These are phyloP conservation scores for Datisca glomerata DNA, from an alignment of 306 rosid species.

Conservation along the genomic window DNA sequence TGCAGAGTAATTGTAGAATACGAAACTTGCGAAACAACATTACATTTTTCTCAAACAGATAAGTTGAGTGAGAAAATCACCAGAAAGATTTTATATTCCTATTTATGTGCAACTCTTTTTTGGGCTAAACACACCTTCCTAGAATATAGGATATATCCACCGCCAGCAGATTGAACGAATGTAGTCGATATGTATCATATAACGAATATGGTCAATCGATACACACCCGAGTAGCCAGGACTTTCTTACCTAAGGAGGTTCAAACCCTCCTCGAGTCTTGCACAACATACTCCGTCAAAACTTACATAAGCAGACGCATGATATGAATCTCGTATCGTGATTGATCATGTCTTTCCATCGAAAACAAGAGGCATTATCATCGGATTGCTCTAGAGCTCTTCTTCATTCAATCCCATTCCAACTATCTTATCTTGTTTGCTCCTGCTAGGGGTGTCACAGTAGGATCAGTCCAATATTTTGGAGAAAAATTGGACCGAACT, in stretches of 20 bases:
- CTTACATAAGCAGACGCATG: constrained; percentile 25
- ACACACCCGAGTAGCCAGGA: not conserved
- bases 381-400: constrained; percentile 59
- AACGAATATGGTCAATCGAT: too few species aligned
- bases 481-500: too few species aligned
- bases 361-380: constrained; percentile 21
- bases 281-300: constrained; percentile 50
- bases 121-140: constrained; percentile 31
- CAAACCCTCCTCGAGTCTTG: constrained; percentile 79
- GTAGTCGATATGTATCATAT: too few species aligned
- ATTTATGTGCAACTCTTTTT: not conserved
- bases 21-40: too few species aligned
- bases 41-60: too few species aligned
- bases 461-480: too few species aligned
- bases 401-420: constrained; percentile 76
- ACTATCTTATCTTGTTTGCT: constrained; percentile 66
- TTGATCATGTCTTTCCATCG: too few species aligned
- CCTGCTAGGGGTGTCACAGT: too few species aligned
- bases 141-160: constrained; percentile 62
- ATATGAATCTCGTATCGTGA: too few species aligned
- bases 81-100: not conserved
- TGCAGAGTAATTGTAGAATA: too few species aligned
- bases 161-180: too few species aligned
- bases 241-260: constrained; percentile 58
- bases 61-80: too few species aligned